Evolutionary conservation across 345 rosid species (phyloP).

Genomic region (Turnera subulata): DNA sequence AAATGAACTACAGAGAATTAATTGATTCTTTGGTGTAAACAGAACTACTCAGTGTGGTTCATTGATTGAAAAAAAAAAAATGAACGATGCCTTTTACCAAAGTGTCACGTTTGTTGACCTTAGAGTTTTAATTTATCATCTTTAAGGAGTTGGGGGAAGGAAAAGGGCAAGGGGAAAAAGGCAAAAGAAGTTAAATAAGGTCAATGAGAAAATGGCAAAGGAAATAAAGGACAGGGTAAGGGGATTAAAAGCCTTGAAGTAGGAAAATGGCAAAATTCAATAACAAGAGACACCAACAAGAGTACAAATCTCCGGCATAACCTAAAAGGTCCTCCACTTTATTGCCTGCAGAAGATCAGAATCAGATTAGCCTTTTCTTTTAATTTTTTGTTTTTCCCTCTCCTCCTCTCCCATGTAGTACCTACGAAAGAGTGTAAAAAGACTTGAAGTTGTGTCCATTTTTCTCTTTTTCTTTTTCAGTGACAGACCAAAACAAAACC

Average conservation of each 20-base stretch:
- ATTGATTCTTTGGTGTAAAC: too few species aligned
- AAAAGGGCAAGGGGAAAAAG: constrained; percentile 1
- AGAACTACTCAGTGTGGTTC: too few species aligned
- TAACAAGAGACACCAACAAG: neutral
- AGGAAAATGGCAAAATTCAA: neutral
- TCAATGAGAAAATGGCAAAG: constrained; percentile 25
- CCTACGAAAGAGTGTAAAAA: too few species aligned
- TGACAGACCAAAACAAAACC: constrained; percentile 17
- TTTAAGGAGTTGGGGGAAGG: neutral
- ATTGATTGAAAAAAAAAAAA: neutral
- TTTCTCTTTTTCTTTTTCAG: constrained; percentile 6
- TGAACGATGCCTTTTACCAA: neutral
- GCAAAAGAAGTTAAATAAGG: constrained; percentile 5
- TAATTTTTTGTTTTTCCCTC: too few species aligned
- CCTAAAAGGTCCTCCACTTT: constrained; percentile 5
- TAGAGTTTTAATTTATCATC: neutral
- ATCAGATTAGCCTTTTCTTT: neutral
- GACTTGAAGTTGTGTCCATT: constrained; percentile 2
- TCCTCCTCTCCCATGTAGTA: too few species aligned
- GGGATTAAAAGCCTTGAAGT: constrained; percentile 4
- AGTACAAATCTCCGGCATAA: constrained; percentile 3
- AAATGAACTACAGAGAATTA: too few species aligned
- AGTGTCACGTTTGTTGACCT: constrained; percentile 3
- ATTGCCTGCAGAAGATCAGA: constrained; percentile 14
- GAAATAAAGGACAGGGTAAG: neutral